Conservation (phyloP, 148 eudicot species). For the Vaccinium darrowii region DNA sequence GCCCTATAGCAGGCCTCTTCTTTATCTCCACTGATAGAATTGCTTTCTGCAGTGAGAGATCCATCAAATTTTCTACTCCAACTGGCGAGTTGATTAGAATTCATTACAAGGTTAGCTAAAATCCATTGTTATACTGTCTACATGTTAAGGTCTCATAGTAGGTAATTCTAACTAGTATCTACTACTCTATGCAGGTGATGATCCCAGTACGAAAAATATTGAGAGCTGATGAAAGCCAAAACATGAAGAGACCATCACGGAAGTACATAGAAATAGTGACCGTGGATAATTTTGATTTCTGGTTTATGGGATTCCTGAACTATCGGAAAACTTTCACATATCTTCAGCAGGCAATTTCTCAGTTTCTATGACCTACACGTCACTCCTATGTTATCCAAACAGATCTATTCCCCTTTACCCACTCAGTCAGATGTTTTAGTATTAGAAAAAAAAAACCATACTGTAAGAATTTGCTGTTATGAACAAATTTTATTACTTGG, state of each 20-base stretch:
- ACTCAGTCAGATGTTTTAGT: neutral
- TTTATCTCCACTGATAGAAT: conserved; percentile 49
- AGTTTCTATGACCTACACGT: neutral
- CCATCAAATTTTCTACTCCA: conserved; percentile 36
- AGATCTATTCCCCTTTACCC: neutral
- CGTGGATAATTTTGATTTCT: conserved; percentile 36
- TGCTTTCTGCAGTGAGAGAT: conserved; percentile 50
- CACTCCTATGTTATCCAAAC: neutral
- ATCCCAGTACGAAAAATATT: conserved; percentile 28
- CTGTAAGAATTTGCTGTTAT: neutral
- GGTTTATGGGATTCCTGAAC: conserved; percentile 42
- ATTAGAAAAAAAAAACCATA: neutral
- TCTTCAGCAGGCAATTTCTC: conserved; percentile 25
- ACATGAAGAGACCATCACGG: conserved; percentile 20
- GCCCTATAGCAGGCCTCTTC: conserved; percentile 49
- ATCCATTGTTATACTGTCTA: neutral
- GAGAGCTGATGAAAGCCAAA: conserved; percentile 26
- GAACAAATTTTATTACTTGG: neutral
- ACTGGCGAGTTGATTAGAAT: conserved; percentile 28
- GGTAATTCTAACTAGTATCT: neutral
- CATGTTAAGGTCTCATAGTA: neutral
- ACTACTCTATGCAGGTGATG: conserved; percentile 2
- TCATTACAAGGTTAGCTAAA: conserved; percentile 42
- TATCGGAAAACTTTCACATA: conserved; percentile 26
- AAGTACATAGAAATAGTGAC: conserved; percentile 38